Evolutionary conservation across 1,284 basidiomycete genomes (phyloP).

Genomic region (Puccinia horiana): DNA sequence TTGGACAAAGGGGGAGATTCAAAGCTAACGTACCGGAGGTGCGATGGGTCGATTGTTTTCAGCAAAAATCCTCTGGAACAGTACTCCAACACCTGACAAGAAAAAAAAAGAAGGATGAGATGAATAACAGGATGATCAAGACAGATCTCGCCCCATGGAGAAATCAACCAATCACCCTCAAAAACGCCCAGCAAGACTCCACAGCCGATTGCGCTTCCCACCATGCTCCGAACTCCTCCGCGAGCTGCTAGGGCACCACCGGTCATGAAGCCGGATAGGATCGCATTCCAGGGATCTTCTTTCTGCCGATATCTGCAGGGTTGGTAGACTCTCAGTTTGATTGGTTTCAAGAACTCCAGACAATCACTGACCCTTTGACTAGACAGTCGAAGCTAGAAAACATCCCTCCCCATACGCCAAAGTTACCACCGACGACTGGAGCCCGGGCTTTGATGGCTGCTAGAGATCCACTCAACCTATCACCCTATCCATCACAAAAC

Average conservation of each 20-base stretch:
- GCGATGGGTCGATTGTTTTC: slow-evolving; percentile 70
- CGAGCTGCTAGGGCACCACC: slow-evolving; percentile 92
- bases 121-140: background rate
- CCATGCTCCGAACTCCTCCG: slow-evolving; percentile 88
- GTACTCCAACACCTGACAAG: slow-evolving; percentile 74
- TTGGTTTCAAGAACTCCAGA: background rate
- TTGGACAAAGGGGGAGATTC: background rate
- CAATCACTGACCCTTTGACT: slow-evolving; percentile 72
- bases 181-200: slow-evolving; percentile 93
- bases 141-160: background rate
- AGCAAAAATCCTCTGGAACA: slow-evolving; percentile 78
- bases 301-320: slow-evolving; percentile 72
- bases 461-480: slow-evolving; percentile 87
- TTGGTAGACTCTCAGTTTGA: background rate
- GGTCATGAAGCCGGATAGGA: slow-evolving; percentile 96
- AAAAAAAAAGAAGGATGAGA: background rate
- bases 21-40: slow-evolving; percentile 25
- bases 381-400: slow-evolving; percentile 97
- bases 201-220: slow-evolving; percentile 89
- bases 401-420: slow-evolving; percentile 90
- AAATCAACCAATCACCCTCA: slow-evolving; percentile 47
- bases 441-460: slow-evolving; percentile 97
- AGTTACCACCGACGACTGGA: slow-evolving; percentile 95
- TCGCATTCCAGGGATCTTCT: slow-evolving; percentile 99
- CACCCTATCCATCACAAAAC: slow-evolving; percentile 66